A percentile compares a stretch with the other conserved stretches of the same genome.
phyloP scores from a whole-genome alignment of 2,329 filamentous ascomycete genomes.

The Alternaria rosae region DNA sequence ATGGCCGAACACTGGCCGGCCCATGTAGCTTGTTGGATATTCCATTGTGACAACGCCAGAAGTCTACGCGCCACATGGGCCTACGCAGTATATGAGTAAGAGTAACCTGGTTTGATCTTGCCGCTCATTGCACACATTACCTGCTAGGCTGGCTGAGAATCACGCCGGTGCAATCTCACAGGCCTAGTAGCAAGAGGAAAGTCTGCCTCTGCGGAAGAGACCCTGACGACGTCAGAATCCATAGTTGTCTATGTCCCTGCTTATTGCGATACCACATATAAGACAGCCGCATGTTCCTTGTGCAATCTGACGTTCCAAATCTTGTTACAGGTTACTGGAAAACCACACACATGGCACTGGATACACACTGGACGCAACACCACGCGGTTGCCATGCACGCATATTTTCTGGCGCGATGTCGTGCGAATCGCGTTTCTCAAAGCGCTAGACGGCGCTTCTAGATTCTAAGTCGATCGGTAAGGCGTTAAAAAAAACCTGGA shows the following conservation, averaged over 20 bases:
- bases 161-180: background rate
- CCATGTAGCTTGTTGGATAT: background rate
- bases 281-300: background rate
- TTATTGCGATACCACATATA: background rate
- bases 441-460: constrained; percentile 21
- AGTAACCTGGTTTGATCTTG: background rate
- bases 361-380: constrained; percentile 1
- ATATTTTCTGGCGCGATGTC: constrained; percentile 4
- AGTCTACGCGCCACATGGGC: background rate
- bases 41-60: background rate
- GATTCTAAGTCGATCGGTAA: constrained; percentile 12
- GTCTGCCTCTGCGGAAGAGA: background rate
- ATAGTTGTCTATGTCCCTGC: background rate
- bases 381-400: constrained; percentile 7
- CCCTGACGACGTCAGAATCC: background rate
- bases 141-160: background rate
- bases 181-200: background rate
- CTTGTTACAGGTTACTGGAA: constrained; percentile 14
- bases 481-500: constrained; percentile 11
- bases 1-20: background rate
- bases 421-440: constrained; percentile 5
- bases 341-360: constrained; percentile 24
- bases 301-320: background rate
- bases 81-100: background rate
- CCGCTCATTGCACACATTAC: background rate